These are phyloP conservation scores for Filosporella fistucella DNA, from an alignment of 495 filamentous ascomycete genomes.

Conservation along the genomic window DNA sequence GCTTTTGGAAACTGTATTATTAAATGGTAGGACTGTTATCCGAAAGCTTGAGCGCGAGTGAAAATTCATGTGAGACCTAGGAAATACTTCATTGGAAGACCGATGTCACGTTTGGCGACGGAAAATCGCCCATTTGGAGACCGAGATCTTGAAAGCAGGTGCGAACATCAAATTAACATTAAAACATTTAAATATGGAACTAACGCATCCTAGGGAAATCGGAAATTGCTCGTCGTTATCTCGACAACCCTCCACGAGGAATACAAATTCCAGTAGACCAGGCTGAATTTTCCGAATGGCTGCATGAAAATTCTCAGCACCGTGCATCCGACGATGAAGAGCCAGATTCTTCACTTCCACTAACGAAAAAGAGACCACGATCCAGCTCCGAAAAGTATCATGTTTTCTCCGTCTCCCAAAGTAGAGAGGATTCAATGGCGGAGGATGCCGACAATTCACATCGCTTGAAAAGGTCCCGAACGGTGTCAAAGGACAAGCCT, in stretches of 20 bases:
- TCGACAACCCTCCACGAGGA: neutral
- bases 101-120: conserved; percentile 6
- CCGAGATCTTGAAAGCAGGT: conserved; percentile 4
- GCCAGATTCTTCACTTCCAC: neutral
- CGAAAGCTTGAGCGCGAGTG: neutral
- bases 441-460: neutral
- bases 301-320: neutral
- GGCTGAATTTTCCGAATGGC: conserved; percentile 4
- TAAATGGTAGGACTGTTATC: neutral
- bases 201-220: conserved; percentile 3
- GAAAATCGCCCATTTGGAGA: conserved; percentile 3
- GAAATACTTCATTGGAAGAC: neutral
- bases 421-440: neutral
- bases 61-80: neutral
- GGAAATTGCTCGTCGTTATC: conserved; percentile 1
- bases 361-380: neutral
- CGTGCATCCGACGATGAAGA: neutral
- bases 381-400: neutral
- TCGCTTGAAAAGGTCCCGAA: neutral
- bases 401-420: neutral
- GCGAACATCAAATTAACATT: neutral
- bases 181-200: neutral
- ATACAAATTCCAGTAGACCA: neutral
- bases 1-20: conserved; percentile 3
- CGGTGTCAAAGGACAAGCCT: neutral